These are phyloP conservation scores for Kodamaea suecica DNA, from an alignment of 1,139 yeast genomes.

Conservation along the genomic window DNA sequence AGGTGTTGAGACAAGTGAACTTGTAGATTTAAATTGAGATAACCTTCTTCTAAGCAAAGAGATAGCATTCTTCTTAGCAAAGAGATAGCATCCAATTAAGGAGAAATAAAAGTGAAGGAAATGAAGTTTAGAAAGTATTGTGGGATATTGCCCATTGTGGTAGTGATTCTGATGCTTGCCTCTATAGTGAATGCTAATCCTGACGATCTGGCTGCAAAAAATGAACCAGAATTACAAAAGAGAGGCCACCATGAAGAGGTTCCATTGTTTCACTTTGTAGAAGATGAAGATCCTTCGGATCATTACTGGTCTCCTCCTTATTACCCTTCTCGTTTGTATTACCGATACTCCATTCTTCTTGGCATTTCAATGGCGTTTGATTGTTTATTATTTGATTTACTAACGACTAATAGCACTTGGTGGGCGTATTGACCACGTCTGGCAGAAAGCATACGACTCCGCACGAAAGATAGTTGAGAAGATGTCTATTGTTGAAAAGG, in stretches of 20 bases:
- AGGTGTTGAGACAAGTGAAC: no score
- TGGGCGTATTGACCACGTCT: conserved; percentile 43
- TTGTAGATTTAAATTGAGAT: no score
- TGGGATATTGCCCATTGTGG: no score
- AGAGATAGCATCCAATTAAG: no score
- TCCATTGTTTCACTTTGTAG: conserved; percentile 26
- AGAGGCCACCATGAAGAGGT: conserved; percentile 37
- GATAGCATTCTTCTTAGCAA: no score
- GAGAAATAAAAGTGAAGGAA: no score
- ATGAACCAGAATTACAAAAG: neutral
- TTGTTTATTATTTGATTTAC: neutral
- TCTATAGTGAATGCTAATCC: no score
- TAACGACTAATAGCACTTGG: conserved; percentile 30
- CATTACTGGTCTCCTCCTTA: conserved; percentile 29
- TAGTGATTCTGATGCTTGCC: no score
- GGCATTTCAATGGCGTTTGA: neutral
- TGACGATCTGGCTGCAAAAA: no score
- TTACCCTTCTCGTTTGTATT: conserved; percentile 39
- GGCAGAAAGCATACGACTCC: conserved; percentile 56
- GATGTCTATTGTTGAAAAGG: conserved; percentile 58
- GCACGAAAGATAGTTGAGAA: conserved; percentile 52
- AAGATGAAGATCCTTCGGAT: conserved; percentile 25
- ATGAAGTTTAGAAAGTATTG: no score
- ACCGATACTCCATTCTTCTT: no score
- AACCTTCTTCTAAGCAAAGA: no score